Evolutionary conservation across 352 stramenopile genomes (phyloP), one percentile per base, ranked within the genome.

Genomic region (Aphanomyces stellatus): DNA sequence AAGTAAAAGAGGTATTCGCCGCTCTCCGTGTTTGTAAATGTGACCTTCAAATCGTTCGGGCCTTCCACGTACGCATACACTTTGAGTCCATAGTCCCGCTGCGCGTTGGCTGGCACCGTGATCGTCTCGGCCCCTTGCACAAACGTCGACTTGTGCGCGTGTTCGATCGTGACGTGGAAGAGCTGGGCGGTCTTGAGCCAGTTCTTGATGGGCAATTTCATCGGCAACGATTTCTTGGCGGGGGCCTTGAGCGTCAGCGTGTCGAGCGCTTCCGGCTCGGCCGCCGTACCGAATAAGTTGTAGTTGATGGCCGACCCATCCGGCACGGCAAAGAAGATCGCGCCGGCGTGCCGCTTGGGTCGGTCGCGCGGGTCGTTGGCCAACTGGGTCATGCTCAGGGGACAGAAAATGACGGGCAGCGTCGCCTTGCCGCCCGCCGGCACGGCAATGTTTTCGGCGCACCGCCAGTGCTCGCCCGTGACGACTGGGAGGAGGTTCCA

Each of bases 51-150:
- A 28, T 71, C 56, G 15, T 74, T 75, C 2, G 24, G 41, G 22
- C 90, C 82, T 74, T 96, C 88, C 2, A 75, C 92, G 67, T 96
- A 96, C 35, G 84, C 89, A 37, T 93, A 90, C 49, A 97, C 93
- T 53, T 90, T 90, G 49, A 97, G 74, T 0, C 79, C 85, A 71
- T 96, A 97, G 55, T 80, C 88, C 4, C 85, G 76, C 1, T 74
- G 87, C 3, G 72, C 73, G 11, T 65, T 70, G 8, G 74, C 76
- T 6, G 81, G 80, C 17, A 97, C 71, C 5, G 88, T 74, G 40
- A 96, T 74, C 3, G 82, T 85, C 5, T 85, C 53, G 0, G 88
- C 72, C 0, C 88, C 90, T 62, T 92, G 77, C 0, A 90, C 62
- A 25, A 91, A 61, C 17, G 84, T 76, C 0, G 86, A 84, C 33